These are phyloP conservation scores for Pythium aristosporum DNA, from an alignment of 352 stramenopile genomes.

Conservation along the genomic window DNA sequence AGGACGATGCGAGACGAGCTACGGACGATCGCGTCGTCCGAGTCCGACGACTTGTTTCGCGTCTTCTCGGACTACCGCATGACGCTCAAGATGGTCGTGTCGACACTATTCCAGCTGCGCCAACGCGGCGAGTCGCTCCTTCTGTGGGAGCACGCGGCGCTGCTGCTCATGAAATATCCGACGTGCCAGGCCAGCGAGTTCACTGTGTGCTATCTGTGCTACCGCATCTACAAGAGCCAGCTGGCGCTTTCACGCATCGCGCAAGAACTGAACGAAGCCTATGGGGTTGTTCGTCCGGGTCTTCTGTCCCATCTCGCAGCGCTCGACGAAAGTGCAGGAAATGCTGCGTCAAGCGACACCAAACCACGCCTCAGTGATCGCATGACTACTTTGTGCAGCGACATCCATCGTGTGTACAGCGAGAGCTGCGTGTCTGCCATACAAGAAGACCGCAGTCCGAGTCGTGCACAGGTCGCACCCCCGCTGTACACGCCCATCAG, in stretches of 20 bases:
- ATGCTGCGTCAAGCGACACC: neutral
- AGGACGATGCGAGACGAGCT: slow-evolving; percentile 42
- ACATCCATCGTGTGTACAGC: slow-evolving; percentile 14
- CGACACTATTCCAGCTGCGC: slow-evolving; percentile 65
- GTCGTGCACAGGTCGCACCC: neutral
- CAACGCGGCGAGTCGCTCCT: slow-evolving; percentile 55
- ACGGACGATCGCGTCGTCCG: neutral
- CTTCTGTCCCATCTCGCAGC: neutral
- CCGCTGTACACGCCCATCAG: slow-evolving; percentile 23
- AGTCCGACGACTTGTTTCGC: slow-evolving; percentile 32
- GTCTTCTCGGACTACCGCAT: slow-evolving; percentile 59
- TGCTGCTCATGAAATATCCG: slow-evolving; percentile 36
- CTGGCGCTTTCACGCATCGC: slow-evolving; percentile 45
- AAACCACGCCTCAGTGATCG: neutral
- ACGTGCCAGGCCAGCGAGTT: slow-evolving; percentile 48
- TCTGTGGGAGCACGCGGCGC: slow-evolving; percentile 59
- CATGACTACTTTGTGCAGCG: neutral
- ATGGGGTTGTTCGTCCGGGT: slow-evolving; percentile 7
- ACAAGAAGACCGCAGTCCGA: slow-evolving; percentile 17
- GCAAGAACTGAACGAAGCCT: slow-evolving; percentile 39
- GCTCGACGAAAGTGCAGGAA: neutral
- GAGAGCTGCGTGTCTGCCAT: slow-evolving; percentile 18
- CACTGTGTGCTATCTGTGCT: slow-evolving; percentile 71
- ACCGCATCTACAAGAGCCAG: slow-evolving; percentile 76
- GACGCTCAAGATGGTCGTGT: slow-evolving; percentile 75